phyloP scores from a whole-genome alignment of 2,329 filamentous ascomycete genomes.

The Colletotrichum spinosum region DNA sequence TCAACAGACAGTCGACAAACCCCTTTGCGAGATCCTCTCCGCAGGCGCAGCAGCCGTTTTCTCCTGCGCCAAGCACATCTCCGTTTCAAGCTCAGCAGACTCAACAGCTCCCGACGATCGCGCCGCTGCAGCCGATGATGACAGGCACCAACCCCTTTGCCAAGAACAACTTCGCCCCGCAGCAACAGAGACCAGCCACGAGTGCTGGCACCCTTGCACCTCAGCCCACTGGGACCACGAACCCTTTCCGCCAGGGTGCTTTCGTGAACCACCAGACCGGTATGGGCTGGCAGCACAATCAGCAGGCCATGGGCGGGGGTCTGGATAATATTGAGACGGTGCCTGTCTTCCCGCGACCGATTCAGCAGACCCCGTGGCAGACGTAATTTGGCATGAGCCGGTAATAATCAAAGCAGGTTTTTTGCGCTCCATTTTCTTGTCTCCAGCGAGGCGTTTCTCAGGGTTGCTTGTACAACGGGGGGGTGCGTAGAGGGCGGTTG shows the following conservation, averaged over 20 bases:
- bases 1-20: constrained; percentile 78
- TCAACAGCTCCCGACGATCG: constrained; percentile 45
- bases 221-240: constrained; percentile 88
- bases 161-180: constrained; percentile 53
- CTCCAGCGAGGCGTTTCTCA: constrained; percentile 49
- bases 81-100: constrained; percentile 58
- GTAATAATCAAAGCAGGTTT: constrained; percentile 37
- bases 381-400: constrained; percentile 33
- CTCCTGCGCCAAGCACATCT: constrained; percentile 46
- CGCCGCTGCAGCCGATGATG: constrained; percentile 59
- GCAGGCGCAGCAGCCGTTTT: constrained; percentile 49
- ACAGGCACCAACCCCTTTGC: constrained; percentile 73
- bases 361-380: constrained; percentile 72
- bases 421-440: constrained; percentile 41
- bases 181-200: constrained; percentile 58
- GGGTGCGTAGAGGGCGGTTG: constrained; percentile 41
- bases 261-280: constrained; percentile 93
- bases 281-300: constrained; percentile 86
- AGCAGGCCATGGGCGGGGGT: constrained; percentile 83
- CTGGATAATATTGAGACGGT: constrained; percentile 83
- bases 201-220: constrained; percentile 68
- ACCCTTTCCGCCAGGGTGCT: constrained; percentile 91
- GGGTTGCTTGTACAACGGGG: constrained; percentile 38
- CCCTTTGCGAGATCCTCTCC: constrained; percentile 79
- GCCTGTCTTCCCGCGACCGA: constrained; percentile 87